phyloP scores from a whole-genome alignment of 306 rosid genomes.

The Citrullus mucosospermus region DNA sequence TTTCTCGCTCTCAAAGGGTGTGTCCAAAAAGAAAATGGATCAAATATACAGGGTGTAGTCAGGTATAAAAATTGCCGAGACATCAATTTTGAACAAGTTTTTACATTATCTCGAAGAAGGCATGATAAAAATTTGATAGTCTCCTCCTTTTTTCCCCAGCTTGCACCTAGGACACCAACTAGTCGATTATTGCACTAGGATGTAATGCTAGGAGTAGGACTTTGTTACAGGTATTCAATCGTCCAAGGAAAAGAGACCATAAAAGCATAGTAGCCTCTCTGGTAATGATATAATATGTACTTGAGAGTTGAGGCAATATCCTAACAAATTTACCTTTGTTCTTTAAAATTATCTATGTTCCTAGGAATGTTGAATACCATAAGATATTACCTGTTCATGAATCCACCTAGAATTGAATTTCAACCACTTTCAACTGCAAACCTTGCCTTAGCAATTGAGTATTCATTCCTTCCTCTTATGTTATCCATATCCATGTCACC shows the following conservation, averaged over 20 bases:
- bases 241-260: not conserved
- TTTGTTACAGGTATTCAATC: not conserved
- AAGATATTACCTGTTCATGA: not conserved
- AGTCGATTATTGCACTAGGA: not conserved
- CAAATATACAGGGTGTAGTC: not conserved
- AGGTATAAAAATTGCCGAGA: not conserved
- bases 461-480: not conserved
- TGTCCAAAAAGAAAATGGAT: not conserved
- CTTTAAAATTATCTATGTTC: not conserved
- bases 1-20: not conserved
- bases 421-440: not conserved
- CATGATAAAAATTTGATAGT: not conserved
- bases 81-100: not conserved
- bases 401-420: not conserved
- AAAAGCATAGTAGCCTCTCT: not conserved
- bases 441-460: not conserved
- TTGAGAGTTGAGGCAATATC: not conserved
- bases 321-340: not conserved
- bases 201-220: not conserved
- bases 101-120: not conserved
- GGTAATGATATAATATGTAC: not conserved
- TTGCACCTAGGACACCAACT: not conserved
- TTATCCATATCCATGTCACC: not conserved
- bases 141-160: not conserved
- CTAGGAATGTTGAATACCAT: not conserved